Evolutionary conservation across 805 yeast species (phyloP), one percentile per base, ranked within the genome.

Genomic region (Hyphopichia homilentoma): DNA sequence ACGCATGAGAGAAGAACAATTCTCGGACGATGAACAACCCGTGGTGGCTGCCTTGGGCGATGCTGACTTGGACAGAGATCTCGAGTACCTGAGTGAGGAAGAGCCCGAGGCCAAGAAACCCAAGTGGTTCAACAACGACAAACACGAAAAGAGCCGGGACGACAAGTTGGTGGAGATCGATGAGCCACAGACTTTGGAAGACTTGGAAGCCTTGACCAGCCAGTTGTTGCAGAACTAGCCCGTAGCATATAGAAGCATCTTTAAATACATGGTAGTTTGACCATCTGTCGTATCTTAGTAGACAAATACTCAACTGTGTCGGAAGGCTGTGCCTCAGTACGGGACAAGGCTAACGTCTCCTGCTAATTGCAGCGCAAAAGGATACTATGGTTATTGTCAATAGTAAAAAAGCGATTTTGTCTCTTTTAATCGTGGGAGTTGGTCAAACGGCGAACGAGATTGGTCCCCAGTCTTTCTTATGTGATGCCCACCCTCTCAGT

Each of bases 171-270:
- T 84, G 39, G 96, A 89, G 61, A 68, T 85, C 28, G 94, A 85
- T 46, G 85, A 80, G 48, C 97, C 97, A 11, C 84, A 86, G 49
- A 84, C 95, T 12, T 68, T 93, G 55, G 96, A 87, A 57, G 98
- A 93, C 52, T 73, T 93, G 59, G 98, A 93, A 68, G 88, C 94
- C 30, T 74, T 86, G 64, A 81, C 95, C 2, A 73, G 68, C 27
- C 63, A 65, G 44, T 68, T 75, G 50, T 53, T 73, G 23, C 49
- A 40, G 15, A 35, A 33, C 13, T 40, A 33, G 34, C 8, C 18
- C 8, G 15, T 13, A 16, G 12, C 15, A 30, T 14, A n/a, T 19
- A 22, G n/a, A 29, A 16, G 13, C 15, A n/a, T 12, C 7, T 13
- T n/a, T n/a, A 25, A 14, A 30, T 7, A 20, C 15, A 29, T 29